Evolutionary conservation across 108 stramenopile species (phyloP).

Genomic region (Aureococcus anophagefferens): DNA sequence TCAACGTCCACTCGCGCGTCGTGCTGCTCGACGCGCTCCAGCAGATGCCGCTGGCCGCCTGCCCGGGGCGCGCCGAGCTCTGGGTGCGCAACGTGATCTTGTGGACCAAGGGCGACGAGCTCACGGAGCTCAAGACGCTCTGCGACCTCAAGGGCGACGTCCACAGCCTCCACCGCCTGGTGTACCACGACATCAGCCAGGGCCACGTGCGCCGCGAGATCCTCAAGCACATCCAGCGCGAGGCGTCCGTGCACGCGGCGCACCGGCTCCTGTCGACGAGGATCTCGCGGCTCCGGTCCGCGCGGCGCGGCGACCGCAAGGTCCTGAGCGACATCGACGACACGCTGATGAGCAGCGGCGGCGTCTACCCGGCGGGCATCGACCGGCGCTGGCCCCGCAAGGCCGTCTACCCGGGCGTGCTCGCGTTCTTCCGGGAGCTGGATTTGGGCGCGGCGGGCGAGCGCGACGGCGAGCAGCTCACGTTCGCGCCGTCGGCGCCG

Average conservation of each 20-base stretch:
- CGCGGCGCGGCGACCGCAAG: conserved; percentile 46
- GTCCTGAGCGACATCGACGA: conserved; percentile 96
- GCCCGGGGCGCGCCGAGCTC: conserved; percentile 48
- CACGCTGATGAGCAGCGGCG: conserved; percentile 83
- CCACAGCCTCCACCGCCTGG: conserved; percentile 82
- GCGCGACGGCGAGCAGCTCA: background rate
- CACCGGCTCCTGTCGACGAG: conserved; percentile 61
- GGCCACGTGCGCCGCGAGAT: conserved; percentile 76
- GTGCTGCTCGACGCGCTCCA: conserved; percentile 36
- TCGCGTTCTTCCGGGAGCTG: conserved; percentile 90
- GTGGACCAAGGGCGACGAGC: conserved; percentile 76
- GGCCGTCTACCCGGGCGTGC: conserved; percentile 88
- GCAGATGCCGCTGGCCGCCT: conserved; percentile 5
- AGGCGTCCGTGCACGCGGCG: conserved; percentile 81
- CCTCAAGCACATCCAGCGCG: conserved; percentile 72
- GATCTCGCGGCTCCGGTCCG: conserved; percentile 28
- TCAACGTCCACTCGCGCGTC: conserved; percentile 63
- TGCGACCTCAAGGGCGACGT: conserved; percentile 60
- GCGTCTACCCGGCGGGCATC: conserved; percentile 86
- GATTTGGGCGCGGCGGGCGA: conserved; percentile 72
- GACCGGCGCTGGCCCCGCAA: conserved; percentile 71
- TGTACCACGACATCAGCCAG: conserved; percentile 84
- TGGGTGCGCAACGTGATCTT: conserved; percentile 87
- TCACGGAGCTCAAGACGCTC: conserved; percentile 68
- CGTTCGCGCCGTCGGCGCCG: too few species aligned